Evolutionary conservation across 768 basidiomycete genomes (phyloP), one percentile per base, ranked within the genome.

Genomic region (Omphalotus guepiniiformis): DNA sequence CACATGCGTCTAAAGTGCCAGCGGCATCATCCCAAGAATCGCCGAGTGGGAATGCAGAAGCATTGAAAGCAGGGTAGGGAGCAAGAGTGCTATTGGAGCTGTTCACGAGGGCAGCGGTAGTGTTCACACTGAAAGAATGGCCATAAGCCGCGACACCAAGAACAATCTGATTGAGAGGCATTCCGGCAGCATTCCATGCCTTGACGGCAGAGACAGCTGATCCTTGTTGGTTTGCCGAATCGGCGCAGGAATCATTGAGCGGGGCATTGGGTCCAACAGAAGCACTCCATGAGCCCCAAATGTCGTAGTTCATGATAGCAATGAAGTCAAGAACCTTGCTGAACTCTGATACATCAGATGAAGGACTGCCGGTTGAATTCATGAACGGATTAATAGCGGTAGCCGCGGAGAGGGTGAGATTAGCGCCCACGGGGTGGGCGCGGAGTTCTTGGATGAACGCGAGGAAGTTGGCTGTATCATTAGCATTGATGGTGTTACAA

Each of bases 231-330:
- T 79, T 71, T 6, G 64, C 59, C 7, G 78, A 62, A 27, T 79
- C 56, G 1, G 82, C 79, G 59, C 94, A 97, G 1, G 76, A 73
- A 63, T 95, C 83, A 36, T 83, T 69, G n/a, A 96, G 76, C 6
- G 94, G 93, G 3, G 93, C 83, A 63, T 94, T 95, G 9, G 94
- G 86, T 2, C 93, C 94, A 37, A 82, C 72, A 47, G 80, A 61
- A 55, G 70, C 61, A 62, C 75, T 80, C 78, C 81, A 86, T 4
- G 76, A 64, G 23, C 83, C 82, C 46, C 71, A 83, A 38, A 87
- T 59, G 50, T 86, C 85, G 59, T 88, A 88, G 66, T 84, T 83
- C 85, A 88, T 86, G 55, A 76, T 60, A 18, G 66, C 64, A 19
- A 77, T 64, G 54, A 61, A 75, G 58, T 75, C 64, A 3, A 96